Conservation (phyloP, 805 yeast species). For the Candida maris region DNA sequence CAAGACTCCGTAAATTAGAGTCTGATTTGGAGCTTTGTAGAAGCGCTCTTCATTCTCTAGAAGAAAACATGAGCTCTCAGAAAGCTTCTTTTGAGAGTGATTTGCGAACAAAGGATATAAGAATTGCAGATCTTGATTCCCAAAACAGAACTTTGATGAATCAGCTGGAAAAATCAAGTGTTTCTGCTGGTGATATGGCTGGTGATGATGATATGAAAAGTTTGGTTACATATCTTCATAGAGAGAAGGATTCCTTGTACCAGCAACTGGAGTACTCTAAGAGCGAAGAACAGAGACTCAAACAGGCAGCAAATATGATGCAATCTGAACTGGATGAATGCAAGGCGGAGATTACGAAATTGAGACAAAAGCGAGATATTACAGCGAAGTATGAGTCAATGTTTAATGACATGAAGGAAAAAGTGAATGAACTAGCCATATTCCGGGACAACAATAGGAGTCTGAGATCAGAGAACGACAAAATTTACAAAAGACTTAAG, state of each 20-base stretch:
- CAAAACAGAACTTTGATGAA: constrained; percentile 67
- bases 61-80: constrained; percentile 45
- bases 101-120: constrained; percentile 40
- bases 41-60: constrained; percentile 32
- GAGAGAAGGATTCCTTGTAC: constrained; percentile 70
- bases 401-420: constrained; percentile 25
- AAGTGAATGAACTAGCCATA: constrained; percentile 26
- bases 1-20: constrained; percentile 36
- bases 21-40: constrained; percentile 33
- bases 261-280: constrained; percentile 49
- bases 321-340: constrained; percentile 50
- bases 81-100: constrained; percentile 42
- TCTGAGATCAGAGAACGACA: constrained; percentile 22
- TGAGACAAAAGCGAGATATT: constrained; percentile 22
- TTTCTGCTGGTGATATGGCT: constrained; percentile 12
- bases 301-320: constrained; percentile 46
- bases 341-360: constrained; percentile 42
- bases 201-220: constrained; percentile 41
- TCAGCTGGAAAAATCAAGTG: constrained; percentile 48
- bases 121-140: constrained; percentile 53
- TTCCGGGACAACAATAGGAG: constrained; percentile 29
- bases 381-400: constrained; percentile 20
- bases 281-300: constrained; percentile 53
- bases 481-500: constrained; percentile 8
- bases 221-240: constrained; percentile 59